phyloP scores from a whole-genome alignment of 345 rosid genomes.

The Ceriops decandra region DNA sequence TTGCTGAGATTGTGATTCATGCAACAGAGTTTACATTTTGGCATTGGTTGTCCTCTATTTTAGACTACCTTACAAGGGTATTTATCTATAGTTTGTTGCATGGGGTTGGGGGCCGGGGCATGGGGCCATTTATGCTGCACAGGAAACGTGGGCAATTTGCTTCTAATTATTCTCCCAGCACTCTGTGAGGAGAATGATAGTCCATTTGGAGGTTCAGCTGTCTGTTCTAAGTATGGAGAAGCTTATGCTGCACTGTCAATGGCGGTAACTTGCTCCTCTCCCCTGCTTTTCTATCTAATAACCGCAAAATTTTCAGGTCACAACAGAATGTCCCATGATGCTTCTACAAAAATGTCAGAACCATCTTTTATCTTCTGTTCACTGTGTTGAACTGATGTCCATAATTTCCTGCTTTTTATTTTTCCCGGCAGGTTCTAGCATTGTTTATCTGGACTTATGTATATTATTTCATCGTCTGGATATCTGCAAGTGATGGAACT shows the following conservation, averaged over 20 bases:
- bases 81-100: no score
- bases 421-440: constrained; percentile 31
- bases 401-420: no score
- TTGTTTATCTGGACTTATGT: constrained; percentile 37
- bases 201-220: constrained; percentile 31
- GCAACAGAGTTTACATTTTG: not conserved
- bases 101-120: no score
- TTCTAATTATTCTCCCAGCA: constrained; percentile 39
- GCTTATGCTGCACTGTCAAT: constrained; percentile 44
- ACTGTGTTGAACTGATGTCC: not conserved
- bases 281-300: no score
- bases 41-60: no score
- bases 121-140: not conserved
- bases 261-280: constrained; percentile 27
- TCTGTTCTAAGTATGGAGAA: constrained; percentile 28
- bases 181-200: constrained; percentile 36
- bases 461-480: constrained; percentile 27
- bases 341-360: not conserved
- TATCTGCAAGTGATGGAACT: constrained; percentile 16
- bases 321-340: not conserved
- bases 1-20: constrained; percentile 21
- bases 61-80: no score
- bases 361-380: constrained; percentile 7
- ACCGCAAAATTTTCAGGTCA: no score
- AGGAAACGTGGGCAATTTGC: constrained; percentile 45